These are phyloP conservation scores for Volvox reticuliferus DNA, from an alignment of 139 green algal genomes.

Conservation along the genomic window DNA sequence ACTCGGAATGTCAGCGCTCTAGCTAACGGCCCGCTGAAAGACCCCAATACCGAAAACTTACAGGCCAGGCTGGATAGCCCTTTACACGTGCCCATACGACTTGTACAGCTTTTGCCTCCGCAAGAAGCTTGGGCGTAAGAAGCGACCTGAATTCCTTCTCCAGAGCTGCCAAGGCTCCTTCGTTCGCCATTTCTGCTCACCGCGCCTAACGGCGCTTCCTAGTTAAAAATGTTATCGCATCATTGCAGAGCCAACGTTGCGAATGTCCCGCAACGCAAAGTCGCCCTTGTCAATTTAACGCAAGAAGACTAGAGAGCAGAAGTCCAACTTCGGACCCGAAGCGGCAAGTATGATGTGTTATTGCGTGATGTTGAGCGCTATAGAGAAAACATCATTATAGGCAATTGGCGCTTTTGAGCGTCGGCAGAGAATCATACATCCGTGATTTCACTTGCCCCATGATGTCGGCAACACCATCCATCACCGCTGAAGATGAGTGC, in stretches of 20 bases:
- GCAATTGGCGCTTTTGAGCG: too few relatives aligned
- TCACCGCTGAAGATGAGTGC: too few relatives aligned
- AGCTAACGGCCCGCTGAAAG: slow-evolving; percentile 22
- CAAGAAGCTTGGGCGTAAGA: slow-evolving; percentile 29
- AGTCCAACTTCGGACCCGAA: neutral
- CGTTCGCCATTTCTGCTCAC: neutral
- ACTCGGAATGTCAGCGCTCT: neutral
- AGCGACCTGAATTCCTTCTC: slow-evolving; percentile 7
- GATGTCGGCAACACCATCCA: too few relatives aligned
- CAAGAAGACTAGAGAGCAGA: neutral
- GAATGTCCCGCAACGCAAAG: slow-evolving; percentile 6
- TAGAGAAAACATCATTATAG: too few relatives aligned
- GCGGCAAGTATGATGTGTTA: too few relatives aligned
- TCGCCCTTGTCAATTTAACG: neutral
- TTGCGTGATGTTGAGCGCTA: too few relatives aligned
- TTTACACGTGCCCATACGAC: slow-evolving; percentile 80
- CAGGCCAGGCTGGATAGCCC: slow-evolving; percentile 85
- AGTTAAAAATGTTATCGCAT: neutral
- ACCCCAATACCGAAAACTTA: slow-evolving; percentile 53
- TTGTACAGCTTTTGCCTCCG: slow-evolving; percentile 34
- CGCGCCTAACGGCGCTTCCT: neutral
- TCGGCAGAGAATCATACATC: too few relatives aligned
- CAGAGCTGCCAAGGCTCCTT: neutral
- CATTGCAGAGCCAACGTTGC: neutral
- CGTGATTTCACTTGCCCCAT: too few relatives aligned